These are phyloP conservation scores for Thraustochytrium sp. DNA, from an alignment of 352 stramenopile genomes.

Conservation along the genomic window DNA sequence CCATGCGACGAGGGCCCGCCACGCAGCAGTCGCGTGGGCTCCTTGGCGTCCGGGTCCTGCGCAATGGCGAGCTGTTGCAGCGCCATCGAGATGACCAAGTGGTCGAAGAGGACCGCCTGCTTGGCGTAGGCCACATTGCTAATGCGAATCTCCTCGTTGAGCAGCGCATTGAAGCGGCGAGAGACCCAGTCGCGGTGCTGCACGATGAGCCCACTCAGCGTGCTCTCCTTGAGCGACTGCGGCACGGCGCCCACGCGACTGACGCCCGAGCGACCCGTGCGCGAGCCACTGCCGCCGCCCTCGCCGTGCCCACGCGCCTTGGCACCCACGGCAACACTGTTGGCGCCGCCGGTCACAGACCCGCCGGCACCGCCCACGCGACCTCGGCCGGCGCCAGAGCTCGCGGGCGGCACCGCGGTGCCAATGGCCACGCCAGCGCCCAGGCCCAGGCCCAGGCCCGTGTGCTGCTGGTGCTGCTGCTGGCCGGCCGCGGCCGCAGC, in stretches of 20 bases:
- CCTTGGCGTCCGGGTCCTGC: background rate
- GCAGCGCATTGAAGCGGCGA: background rate
- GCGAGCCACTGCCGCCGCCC: background rate
- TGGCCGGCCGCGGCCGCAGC: background rate
- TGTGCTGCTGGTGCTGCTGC: too few relatives aligned
- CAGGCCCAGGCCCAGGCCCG: too few relatives aligned
- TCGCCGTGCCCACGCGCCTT: background rate
- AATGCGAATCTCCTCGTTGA: slow-evolving; percentile 24
- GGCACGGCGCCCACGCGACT: background rate
- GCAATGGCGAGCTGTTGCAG: background rate
- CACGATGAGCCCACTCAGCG: slow-evolving; percentile 14
- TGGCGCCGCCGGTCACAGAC: too few relatives aligned
- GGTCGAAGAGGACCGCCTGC: slow-evolving; percentile 27
- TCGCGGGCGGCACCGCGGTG: too few relatives aligned
- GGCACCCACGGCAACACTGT: background rate
- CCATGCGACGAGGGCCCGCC: background rate
- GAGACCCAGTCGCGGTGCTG: slow-evolving; percentile 10
- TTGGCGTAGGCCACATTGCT: background rate
- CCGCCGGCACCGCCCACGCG: too few relatives aligned
- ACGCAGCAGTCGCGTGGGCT: background rate
- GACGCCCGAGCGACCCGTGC: background rate
- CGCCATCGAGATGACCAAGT: background rate
- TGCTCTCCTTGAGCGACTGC: slow-evolving; percentile 27
- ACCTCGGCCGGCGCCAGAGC: too few relatives aligned
- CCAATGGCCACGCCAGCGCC: too few relatives aligned